Evolutionary conservation across 1,139 yeast genomes (phyloP), one percentile per base, ranked within the genome.

Genomic region (Taiozyma sp.): DNA sequence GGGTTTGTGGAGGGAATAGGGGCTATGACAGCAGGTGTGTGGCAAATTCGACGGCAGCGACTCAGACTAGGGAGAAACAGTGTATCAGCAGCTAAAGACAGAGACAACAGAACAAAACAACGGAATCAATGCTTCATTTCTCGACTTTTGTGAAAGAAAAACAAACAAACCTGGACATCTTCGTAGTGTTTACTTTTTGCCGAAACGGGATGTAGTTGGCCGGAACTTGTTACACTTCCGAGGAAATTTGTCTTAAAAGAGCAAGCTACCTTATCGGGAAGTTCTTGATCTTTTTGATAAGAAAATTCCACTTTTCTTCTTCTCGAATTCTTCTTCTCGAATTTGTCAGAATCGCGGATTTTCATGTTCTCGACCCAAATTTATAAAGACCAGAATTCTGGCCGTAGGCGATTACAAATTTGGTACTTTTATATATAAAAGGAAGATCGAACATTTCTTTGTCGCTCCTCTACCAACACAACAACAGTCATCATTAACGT

Each of bases 131-230:
- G 10, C 35, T 32, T 19, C 9, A 32, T 14, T 32, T 32, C 14
- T n/a, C 35, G n/a, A 32, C 35, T 32, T 32, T 32, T 32, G 19
- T 43, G 29, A 43, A 32, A 32, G 42, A 43, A 42, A 43, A 45
- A 43, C 41, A 50, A 50, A 47, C 52, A 49, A 46, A 44, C 4
- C 32, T 35, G 44, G 39, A 45, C 29, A 45, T 42, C 34, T 28
- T 34, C 34, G 35, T 9, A 19, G 24, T 39, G 47, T 50, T 50
- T 47, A 50, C 53, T 10, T 28, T 47, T 47, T 32, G 22, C 53
- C 50, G 19, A 41, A 50, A 45, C 48, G 46, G 51, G 51, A 32
- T 30, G 45, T 8, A 9, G 3, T 9, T 24, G 30, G 14, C 24
- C 41, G 24, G 41, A 21, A 37, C 4, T 19, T 11, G 13, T 3